A percentile compares a stretch with the other conserved stretches of the same genome.
Evolutionary conservation across 202 grass and related monocot genomes (phyloP).

Genomic region (Zoysia matrella): DNA sequence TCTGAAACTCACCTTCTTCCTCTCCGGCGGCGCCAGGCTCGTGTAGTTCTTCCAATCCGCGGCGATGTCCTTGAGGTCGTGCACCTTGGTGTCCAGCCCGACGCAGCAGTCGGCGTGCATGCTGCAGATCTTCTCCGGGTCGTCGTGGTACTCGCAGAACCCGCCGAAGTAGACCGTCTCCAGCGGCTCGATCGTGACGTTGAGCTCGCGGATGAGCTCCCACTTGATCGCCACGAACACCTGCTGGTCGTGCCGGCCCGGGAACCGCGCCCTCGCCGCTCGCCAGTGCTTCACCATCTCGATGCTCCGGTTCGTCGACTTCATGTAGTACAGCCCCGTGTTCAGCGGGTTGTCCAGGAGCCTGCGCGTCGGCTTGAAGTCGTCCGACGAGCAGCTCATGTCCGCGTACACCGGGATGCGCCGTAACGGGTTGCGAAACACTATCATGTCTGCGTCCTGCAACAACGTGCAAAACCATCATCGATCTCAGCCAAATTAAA

Average conservation of each 20-base stretch:
- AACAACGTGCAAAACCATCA: neutral
- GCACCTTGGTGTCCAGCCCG: slow-evolving; percentile 57
- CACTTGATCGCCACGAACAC: slow-evolving; percentile 61
- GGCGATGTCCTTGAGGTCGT: slow-evolving; percentile 35
- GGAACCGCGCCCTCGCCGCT: slow-evolving; percentile 41
- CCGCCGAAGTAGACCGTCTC: slow-evolving; percentile 44
- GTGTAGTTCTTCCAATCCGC: neutral
- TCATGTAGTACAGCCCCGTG: slow-evolving; percentile 65
- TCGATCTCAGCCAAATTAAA: neutral
- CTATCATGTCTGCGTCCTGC: slow-evolving; percentile 48
- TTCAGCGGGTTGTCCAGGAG: slow-evolving; percentile 50
- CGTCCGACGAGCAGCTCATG: too few relatives aligned
- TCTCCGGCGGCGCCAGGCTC: slow-evolving; percentile 7
- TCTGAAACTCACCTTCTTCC: slow-evolving; percentile 44
- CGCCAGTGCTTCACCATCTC: slow-evolving; percentile 53
- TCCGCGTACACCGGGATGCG: too few relatives aligned
- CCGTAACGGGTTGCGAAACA: too few relatives aligned
- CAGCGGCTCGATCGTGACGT: slow-evolving; percentile 45
- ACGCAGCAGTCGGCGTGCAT: slow-evolving; percentile 71
- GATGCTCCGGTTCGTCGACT: slow-evolving; percentile 43
- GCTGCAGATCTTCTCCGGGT: slow-evolving; percentile 45
- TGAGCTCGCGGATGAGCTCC: slow-evolving; percentile 28
- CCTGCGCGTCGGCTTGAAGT: too few relatives aligned
- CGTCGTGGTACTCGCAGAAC: slow-evolving; percentile 59
- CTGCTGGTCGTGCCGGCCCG: slow-evolving; percentile 38